Percentiles rank a stretch among this genome's conserved stretches.
Evolutionary conservation across 305 asterid species (phyloP).

Genomic region (Withania somnifera): DNA sequence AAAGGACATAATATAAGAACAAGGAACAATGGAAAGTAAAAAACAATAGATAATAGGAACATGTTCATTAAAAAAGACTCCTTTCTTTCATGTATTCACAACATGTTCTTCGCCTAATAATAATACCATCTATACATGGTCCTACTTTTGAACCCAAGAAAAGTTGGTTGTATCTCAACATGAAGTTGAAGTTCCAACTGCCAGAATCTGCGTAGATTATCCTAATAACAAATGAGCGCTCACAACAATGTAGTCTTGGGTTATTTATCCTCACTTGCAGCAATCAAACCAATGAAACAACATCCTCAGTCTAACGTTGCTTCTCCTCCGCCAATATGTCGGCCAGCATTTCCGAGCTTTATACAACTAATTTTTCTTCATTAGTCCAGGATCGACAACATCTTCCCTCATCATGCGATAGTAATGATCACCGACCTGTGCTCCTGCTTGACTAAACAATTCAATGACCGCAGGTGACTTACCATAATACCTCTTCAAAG

Average conservation of each 20-base stretch:
- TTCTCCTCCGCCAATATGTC: neutral
- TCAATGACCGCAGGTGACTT: slow-evolving; percentile 60
- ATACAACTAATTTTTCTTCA: slow-evolving; percentile 45
- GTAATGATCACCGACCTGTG: slow-evolving; percentile 29
- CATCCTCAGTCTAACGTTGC: neutral
- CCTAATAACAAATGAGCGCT: neutral
- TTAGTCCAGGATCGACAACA: slow-evolving; percentile 43
- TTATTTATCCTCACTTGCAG: neutral
- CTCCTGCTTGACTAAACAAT: slow-evolving; percentile 54
- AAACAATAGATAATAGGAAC: no score
- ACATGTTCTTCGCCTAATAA: neutral
- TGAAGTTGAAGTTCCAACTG: neutral
- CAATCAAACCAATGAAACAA: neutral
- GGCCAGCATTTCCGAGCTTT: slow-evolving; percentile 12
- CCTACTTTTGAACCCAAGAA: neutral
- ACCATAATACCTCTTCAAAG: slow-evolving; percentile 51
- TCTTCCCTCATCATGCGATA: slow-evolving; percentile 33
- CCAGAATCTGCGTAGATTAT: neutral
- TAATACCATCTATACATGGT: neutral
- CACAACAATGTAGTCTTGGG: neutral
- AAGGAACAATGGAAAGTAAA: no score
- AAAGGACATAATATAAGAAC: no score
- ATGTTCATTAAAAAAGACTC: no score
- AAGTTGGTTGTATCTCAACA: neutral
- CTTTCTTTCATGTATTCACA: neutral